Evolutionary conservation across 495 filamentous ascomycete species (phyloP).

Genomic region (Poronia punctata): DNA sequence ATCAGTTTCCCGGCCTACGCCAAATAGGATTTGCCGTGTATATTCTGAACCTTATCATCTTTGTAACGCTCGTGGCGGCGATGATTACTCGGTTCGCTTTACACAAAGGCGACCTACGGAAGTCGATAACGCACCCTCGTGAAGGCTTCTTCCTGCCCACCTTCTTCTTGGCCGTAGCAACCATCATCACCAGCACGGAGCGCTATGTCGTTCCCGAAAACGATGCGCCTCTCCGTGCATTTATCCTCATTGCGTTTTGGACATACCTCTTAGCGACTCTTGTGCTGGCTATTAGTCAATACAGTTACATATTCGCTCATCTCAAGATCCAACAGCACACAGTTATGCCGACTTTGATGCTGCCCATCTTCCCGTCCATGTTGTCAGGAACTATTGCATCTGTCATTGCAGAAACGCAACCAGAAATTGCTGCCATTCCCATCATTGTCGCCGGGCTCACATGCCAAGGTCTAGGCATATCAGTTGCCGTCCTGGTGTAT

Average conservation of each 20-base stretch:
- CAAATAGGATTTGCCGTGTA: slow-evolving; percentile 57
- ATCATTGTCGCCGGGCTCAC: slow-evolving; percentile 46
- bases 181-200: slow-evolving; percentile 52
- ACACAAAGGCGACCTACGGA: slow-evolving; percentile 41
- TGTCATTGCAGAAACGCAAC: slow-evolving; percentile 37
- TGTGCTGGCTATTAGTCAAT: slow-evolving; percentile 39
- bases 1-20: slow-evolving; percentile 51
- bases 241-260: slow-evolving; percentile 45
- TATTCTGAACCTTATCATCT: slow-evolving; percentile 56
- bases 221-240: slow-evolving; percentile 30
- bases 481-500: slow-evolving; percentile 46
- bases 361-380: slow-evolving; percentile 53
- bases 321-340: slow-evolving; percentile 28
- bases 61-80: slow-evolving; percentile 41
- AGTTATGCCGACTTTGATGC: slow-evolving; percentile 51
- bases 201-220: slow-evolving; percentile 48
- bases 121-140: slow-evolving; percentile 52
- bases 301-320: slow-evolving; percentile 44
- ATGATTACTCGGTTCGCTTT: slow-evolving; percentile 54
- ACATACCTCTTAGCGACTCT: slow-evolving; percentile 39
- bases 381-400: slow-evolving; percentile 48
- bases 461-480: slow-evolving; percentile 47
- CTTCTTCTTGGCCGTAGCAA: slow-evolving; percentile 59
- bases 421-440: slow-evolving; percentile 27
- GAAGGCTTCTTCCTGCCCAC: slow-evolving; percentile 64